Percentiles rank a stretch among this genome's conserved stretches.
Conservation (phyloP, 495 filamentous ascomycete genomes). For the Daldinia vernicosa region DNA sequence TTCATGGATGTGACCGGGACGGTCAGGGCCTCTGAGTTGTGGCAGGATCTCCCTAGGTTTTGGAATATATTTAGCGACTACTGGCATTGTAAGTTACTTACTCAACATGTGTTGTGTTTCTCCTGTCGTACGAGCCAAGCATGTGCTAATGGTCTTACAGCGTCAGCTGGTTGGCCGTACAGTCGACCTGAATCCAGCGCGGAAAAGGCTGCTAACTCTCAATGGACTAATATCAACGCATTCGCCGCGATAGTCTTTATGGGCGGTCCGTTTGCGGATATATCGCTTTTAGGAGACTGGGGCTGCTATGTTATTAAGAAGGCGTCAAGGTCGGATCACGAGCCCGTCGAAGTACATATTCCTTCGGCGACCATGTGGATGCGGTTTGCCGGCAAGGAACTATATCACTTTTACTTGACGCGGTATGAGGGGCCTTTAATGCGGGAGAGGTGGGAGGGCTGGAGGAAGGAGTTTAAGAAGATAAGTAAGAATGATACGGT, state of each 20-base stretch:
- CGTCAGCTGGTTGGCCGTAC: background rate
- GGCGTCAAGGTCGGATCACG: background rate
- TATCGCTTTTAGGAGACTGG: background rate
- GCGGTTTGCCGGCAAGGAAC: background rate
- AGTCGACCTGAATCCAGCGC: background rate
- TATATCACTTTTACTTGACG: background rate
- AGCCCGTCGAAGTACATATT: background rate
- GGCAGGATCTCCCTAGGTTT: background rate
- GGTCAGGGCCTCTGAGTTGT: background rate
- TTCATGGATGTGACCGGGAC: background rate
- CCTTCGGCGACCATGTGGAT: background rate
- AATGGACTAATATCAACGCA: background rate
- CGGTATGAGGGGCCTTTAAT: background rate
- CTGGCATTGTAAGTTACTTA: conserved; percentile 10
- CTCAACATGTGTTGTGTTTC: background rate
- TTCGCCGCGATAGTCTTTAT: background rate
- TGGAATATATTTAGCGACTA: conserved; percentile 2
- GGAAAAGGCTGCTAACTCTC: background rate
- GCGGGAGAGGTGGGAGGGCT: background rate
- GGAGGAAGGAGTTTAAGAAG: background rate
- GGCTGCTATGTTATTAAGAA: background rate
- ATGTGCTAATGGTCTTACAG: background rate
- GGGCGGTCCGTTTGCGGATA: background rate
- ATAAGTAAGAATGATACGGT: background rate
- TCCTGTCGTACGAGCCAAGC: background rate